Conservation (phyloP, 2,329 filamentous ascomycete species). For the Dothistroma pini region DNA sequence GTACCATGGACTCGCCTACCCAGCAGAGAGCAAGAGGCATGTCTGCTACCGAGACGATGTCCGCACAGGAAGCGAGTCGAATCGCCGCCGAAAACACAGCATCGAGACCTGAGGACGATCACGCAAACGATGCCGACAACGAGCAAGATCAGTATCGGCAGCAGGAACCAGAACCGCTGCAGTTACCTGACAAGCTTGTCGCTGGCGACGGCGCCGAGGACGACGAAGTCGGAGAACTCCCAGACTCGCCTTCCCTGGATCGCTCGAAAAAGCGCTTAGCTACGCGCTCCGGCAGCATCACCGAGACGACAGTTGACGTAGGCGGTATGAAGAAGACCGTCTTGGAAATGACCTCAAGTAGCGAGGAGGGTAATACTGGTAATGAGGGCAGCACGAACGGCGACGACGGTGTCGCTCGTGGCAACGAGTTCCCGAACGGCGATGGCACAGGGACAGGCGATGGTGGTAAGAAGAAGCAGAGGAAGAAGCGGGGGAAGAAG, state of each 20-base stretch:
- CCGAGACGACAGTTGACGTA: constrained; percentile 1
- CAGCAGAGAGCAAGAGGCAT: constrained; percentile 12
- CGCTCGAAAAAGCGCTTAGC: constrained; percentile 1
- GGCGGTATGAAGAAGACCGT: constrained; percentile 6
- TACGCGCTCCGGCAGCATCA: constrained; percentile 8
- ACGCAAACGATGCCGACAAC: neutral
- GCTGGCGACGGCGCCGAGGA: neutral
- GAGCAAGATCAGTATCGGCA: neutral
- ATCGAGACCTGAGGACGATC: neutral
- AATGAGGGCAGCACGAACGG: neutral
- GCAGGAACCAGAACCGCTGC: constrained; percentile 4
- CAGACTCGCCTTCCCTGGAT: neutral
- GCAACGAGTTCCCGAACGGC: neutral
- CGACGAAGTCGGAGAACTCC: neutral
- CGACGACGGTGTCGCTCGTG: neutral
- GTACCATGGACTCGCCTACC: constrained; percentile 34
- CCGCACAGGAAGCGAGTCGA: constrained; percentile 24
- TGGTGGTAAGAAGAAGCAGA: neutral
- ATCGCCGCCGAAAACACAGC: constrained; percentile 17
- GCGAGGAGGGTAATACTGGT: neutral
- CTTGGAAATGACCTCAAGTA: constrained; percentile 4
- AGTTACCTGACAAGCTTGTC: neutral
- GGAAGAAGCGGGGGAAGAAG: constrained; percentile 3
- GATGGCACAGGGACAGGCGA: neutral
- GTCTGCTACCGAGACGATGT: constrained; percentile 19